Evolutionary conservation across 176 grass and related monocot species (phyloP), one percentile per base, ranked within the genome.

Genomic region (Dactylis glomerata): DNA sequence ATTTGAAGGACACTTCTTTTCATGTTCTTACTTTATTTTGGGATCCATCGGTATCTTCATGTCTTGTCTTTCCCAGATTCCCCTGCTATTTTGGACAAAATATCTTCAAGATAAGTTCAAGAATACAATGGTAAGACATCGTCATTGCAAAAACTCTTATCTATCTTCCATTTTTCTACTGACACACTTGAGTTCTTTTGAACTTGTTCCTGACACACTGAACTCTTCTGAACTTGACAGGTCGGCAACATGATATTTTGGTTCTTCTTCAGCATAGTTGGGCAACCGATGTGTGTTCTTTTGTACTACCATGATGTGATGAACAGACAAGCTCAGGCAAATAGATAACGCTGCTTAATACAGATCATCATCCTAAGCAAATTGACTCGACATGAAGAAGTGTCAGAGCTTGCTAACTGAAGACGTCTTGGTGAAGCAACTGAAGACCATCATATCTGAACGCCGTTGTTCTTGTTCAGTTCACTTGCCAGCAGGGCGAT

Each of bases 241-340:
- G 93, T 89, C 62, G 96, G 96, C 62, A 99, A 99, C 81, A 96
- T 99, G 93, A 96, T 96, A 58, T 99, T 99, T 82, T 99, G 96
- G 96, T 94, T 99, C 90, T 96, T 99, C 86, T 99, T 99, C 90
- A 87, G 96, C 88, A 99, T 99, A 86, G 65, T 96, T 31, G 96
- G 96, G 73, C 96, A 99, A 63, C 96, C 96, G 0, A 99, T 99
- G 89, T 94, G 91, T 73, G 90, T 99, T 82, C 96, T 99, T 32
- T 74, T 99, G 26, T 99, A 96, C 77, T 99, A 96, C 81, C 96
- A 99, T 42, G 96, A 99, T 82, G 91, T 96, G 61, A 99, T 99
- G 96, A 99, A 96, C 80, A 92, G 96, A 81, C 94, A 87, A 83
- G 74, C 68, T 50, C 87, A 68, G 38, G 45, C 88, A 81, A 85